phyloP scores from a whole-genome alignment of 768 basidiomycete species.

The Suillus weaverae region DNA sequence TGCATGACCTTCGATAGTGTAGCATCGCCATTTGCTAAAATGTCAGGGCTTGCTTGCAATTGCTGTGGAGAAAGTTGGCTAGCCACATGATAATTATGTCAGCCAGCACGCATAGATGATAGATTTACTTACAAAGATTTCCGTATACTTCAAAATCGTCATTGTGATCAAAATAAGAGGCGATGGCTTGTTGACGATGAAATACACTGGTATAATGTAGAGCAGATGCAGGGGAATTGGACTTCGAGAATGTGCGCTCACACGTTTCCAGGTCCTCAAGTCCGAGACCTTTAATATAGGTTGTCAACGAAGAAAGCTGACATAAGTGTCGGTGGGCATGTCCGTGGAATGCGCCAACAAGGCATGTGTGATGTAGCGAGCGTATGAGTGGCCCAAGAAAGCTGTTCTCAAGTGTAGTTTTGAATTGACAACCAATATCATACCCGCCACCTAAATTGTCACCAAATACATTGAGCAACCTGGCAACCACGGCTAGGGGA shows the following conservation, averaged over 20 bases:
- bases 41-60: conserved; percentile 30
- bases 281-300: conserved; percentile 17
- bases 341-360: conserved; percentile 14
- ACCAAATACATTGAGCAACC: conserved; percentile 10
- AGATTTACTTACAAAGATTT: conserved; percentile 5
- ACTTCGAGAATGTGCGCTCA: conserved; percentile 21
- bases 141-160: conserved; percentile 5
- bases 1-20: conserved; percentile 8
- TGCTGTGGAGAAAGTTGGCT: conserved; percentile 17
- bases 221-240: conserved; percentile 15
- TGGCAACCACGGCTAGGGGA: conserved; percentile 12
- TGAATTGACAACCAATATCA: conserved; percentile 22
- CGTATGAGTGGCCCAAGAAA: conserved; percentile 13
- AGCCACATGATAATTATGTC: background rate
- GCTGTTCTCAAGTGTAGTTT: conserved; percentile 14
- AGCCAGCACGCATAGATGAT: background rate
- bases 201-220: conserved; percentile 18
- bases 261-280: conserved; percentile 25
- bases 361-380: conserved; percentile 6
- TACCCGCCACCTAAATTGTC: conserved; percentile 13
- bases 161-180: conserved; percentile 8
- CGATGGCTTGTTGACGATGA: conserved; percentile 20
- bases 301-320: conserved; percentile 19
- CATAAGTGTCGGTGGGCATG: conserved; percentile 10
- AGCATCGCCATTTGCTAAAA: conserved; percentile 6